These are phyloP conservation scores for Dacryopinax spathularia DNA, from an alignment of 768 basidiomycete genomes.

Conservation along the genomic window DNA sequence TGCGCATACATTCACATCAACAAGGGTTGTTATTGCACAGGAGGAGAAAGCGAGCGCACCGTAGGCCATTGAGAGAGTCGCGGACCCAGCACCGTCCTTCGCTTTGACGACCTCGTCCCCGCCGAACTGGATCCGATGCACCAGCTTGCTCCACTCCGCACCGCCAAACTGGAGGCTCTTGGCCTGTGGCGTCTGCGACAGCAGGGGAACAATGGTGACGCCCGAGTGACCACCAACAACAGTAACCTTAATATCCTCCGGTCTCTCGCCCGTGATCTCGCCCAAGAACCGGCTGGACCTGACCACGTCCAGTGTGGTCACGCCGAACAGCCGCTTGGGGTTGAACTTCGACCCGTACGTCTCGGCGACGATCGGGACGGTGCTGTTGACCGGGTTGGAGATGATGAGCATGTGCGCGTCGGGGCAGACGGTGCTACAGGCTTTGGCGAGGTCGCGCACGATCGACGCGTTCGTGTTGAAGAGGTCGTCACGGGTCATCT, in stretches of 20 bases:
- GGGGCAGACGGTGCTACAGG: constrained; percentile 73
- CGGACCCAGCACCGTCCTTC: constrained; percentile 73
- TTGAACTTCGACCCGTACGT: constrained; percentile 87
- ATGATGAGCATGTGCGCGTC: constrained; percentile 92
- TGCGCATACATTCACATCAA: background rate
- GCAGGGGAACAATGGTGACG: constrained; percentile 90
- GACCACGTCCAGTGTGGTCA: constrained; percentile 97
- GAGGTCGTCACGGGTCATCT: constrained; percentile 89
- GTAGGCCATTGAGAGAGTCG: constrained; percentile 66
- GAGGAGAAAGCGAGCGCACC: constrained; percentile 13
- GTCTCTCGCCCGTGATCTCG: constrained; percentile 45
- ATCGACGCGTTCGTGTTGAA: constrained; percentile 98
- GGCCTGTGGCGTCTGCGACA: constrained; percentile 65
- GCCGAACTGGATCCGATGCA: constrained; percentile 91
- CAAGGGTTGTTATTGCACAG: background rate
- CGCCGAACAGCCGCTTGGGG: constrained; percentile 80
- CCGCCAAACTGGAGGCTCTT: constrained; percentile 47
- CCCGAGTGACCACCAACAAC: constrained; percentile 95
- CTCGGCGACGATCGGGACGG: constrained; percentile 91
- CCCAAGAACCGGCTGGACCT: constrained; percentile 85
- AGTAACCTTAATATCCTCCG: constrained; percentile 54
- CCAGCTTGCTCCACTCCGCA: constrained; percentile 60
- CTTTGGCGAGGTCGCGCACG: constrained; percentile 85
- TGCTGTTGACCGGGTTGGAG: constrained; percentile 97
- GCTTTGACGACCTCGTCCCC: constrained; percentile 98